Evolutionary conservation across 2,329 filamentous ascomycete genomes (phyloP), one percentile per base, ranked within the genome.

Genomic region (Ramularia endophylla): DNA sequence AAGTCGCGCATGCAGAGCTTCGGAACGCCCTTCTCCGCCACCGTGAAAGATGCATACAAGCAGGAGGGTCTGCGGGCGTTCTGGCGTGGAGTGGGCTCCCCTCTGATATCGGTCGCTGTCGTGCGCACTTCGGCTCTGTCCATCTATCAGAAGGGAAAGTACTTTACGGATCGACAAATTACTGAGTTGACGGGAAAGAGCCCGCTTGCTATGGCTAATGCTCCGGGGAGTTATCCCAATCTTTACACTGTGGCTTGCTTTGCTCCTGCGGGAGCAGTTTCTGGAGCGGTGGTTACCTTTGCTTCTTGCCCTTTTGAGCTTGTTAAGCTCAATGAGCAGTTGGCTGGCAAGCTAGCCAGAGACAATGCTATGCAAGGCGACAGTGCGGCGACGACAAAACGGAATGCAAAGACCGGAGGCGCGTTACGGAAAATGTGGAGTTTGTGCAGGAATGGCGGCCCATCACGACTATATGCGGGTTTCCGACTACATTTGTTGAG

Each of bases 1-100:
- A 94, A 94, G 72, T 89, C 85, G 41, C 84, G 87, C 58, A 87
- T 92, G 80, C 87, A 94, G 70, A 64, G 61, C 36, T 90, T 92
- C 66, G 80, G 83, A 19, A 59, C 54, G 7, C 52, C 46, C 2
- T 63, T 64, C 39, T 50, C 89, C 85, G 66, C 73, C 76, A 52
- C 85, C 77, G 52, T 87, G 85, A 64, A 65, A 76, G 59, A 85
- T 53, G 90, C 86, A 8, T 92, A 92, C 65, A 74, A 58, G 31
- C 67, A 63, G 3, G 71, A 73, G 47, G 70, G 71, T n/a, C 55
- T 72, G 32, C 62, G 68, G 40, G 69, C 68, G 19, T 73, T 74
- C 52, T 74, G 68, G 66, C 62, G 70, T 44, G 71, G 71, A 56
- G 85, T 88, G 36, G 78, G 78, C 51, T 85, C 87, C 44, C 87